phyloP scores from a whole-genome alignment of 805 yeast species.

The Aciculoconidium aculeatum region DNA sequence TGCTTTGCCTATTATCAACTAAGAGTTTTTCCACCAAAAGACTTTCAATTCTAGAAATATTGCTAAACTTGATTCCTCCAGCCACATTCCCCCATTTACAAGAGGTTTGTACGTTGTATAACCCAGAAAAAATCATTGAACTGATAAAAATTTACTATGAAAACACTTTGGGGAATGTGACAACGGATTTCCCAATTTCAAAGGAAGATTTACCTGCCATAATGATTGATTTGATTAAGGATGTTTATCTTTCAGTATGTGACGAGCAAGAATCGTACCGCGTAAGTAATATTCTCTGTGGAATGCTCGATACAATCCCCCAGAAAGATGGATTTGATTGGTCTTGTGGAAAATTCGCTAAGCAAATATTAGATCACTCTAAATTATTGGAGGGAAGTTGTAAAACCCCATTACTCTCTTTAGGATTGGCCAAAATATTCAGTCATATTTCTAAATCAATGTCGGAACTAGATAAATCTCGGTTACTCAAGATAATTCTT shows the following conservation, averaged over 20 bases:
- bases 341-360: slow-evolving; percentile 8
- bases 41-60: slow-evolving; percentile 32
- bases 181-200: slow-evolving; percentile 11
- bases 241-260: slow-evolving; percentile 14
- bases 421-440: slow-evolving; percentile 40
- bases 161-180: slow-evolving; percentile 1
- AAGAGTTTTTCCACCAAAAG: slow-evolving; percentile 18
- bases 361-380: slow-evolving; percentile 10
- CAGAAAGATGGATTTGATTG: slow-evolving; percentile 6
- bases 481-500: slow-evolving; percentile 35
- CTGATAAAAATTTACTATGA: slow-evolving; percentile 1
- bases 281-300: slow-evolving; percentile 16
- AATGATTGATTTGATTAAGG: slow-evolving; percentile 14
- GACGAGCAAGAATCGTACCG: slow-evolving; percentile 11
- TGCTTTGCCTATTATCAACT: slow-evolving; percentile 42
- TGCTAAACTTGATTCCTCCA: slow-evolving; percentile 56
- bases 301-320: slow-evolving; percentile 17
- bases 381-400: slow-evolving; percentile 9
- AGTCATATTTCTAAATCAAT: slow-evolving; percentile 25
- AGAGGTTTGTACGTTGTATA: background rate
- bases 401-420: slow-evolving; percentile 21
- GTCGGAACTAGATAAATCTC: slow-evolving; percentile 27
- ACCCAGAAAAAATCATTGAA: background rate
- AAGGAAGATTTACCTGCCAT: slow-evolving; percentile 12
- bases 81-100: slow-evolving; percentile 39